These are phyloP conservation scores for Parastagonospora avenae DNA, from an alignment of 2,329 filamentous ascomycete species.

Conservation along the genomic window DNA sequence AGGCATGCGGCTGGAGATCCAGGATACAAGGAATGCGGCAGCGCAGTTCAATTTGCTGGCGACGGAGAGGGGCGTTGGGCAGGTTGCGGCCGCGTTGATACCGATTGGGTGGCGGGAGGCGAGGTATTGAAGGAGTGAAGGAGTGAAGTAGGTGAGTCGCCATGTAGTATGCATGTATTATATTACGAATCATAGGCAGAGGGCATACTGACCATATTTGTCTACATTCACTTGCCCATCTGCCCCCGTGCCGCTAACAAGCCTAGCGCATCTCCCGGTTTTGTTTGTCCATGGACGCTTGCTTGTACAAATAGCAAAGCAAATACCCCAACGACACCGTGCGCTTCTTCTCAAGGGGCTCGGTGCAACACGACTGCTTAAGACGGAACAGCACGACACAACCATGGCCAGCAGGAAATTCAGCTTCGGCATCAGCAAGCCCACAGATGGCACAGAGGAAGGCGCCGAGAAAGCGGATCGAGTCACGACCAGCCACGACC, in stretches of 20 bases:
- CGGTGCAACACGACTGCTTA: background rate
- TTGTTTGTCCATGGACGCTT: too few relatives aligned
- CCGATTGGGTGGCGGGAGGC: conserved; percentile 79
- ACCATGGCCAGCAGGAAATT: too few relatives aligned
- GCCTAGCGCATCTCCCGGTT: too few relatives aligned
- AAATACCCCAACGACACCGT: too few relatives aligned
- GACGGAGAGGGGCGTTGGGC: conserved; percentile 85
- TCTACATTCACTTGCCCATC: too few relatives aligned
- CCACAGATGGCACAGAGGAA: background rate
- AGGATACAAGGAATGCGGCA: conserved; percentile 92
- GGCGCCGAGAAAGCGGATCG: background rate
- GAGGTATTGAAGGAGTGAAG: conserved; percentile 12
- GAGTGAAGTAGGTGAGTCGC: background rate
- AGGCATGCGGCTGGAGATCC: conserved; percentile 83
- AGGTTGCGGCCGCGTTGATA: conserved; percentile 86
- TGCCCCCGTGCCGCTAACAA: too few relatives aligned
- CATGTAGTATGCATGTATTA: conserved; percentile 3
- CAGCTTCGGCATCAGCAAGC: background rate
- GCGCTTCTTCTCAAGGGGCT: too few relatives aligned
- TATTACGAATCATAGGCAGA: conserved; percentile 11
- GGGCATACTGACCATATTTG: background rate
- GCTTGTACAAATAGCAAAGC: too few relatives aligned
- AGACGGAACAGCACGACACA: background rate
- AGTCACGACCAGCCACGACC: background rate
- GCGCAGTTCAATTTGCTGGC: conserved; percentile 93